phyloP scores from a whole-genome alignment of 805 yeast species.

The Myxozyma melibiosi region DNA sequence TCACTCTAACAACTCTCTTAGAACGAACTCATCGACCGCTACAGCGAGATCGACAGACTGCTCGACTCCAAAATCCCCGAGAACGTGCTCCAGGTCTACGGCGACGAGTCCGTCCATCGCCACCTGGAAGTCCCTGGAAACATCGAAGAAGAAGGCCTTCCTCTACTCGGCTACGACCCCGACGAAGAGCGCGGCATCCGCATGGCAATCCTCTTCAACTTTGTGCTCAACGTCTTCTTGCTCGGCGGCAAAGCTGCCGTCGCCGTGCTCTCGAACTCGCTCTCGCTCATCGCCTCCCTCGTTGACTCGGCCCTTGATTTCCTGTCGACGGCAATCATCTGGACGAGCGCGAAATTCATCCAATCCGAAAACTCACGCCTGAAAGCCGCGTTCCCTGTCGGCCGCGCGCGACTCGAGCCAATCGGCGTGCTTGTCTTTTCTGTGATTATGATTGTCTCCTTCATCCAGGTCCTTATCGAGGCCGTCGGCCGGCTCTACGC shows the following conservation, averaged over 20 bases:
- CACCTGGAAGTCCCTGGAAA: conserved; percentile 58
- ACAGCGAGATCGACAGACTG: conserved; percentile 61
- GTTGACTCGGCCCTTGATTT: conserved; percentile 77
- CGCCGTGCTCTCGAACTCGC: conserved; percentile 63
- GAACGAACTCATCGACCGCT: conserved; percentile 60
- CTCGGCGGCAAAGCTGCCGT: conserved; percentile 59
- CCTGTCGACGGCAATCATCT: conserved; percentile 74
- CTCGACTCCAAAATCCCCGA: conserved; percentile 72
- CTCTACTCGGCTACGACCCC: conserved; percentile 50
- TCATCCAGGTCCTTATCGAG: conserved; percentile 70
- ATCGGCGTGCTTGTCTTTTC: conserved; percentile 78
- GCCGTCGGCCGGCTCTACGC: conserved; percentile 54
- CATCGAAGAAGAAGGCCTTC: conserved; percentile 59
- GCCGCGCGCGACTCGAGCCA: conserved; percentile 73
- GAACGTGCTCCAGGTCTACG: conserved; percentile 67
- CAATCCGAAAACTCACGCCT: conserved; percentile 2
- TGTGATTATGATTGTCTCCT: conserved; percentile 68
- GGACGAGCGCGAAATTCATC: conserved; percentile 52
- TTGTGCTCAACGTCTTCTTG: conserved; percentile 53
- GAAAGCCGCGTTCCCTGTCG: conserved; percentile 55
- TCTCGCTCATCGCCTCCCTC: conserved; percentile 75
- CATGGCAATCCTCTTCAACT: conserved; percentile 65
- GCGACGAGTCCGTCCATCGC: conserved; percentile 41
- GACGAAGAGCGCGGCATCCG: conserved; percentile 49
- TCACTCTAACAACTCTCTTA: conserved; percentile 44